Evolutionary conservation across 768 basidiomycete genomes (phyloP).

Genomic region (Phaffia australis): DNA sequence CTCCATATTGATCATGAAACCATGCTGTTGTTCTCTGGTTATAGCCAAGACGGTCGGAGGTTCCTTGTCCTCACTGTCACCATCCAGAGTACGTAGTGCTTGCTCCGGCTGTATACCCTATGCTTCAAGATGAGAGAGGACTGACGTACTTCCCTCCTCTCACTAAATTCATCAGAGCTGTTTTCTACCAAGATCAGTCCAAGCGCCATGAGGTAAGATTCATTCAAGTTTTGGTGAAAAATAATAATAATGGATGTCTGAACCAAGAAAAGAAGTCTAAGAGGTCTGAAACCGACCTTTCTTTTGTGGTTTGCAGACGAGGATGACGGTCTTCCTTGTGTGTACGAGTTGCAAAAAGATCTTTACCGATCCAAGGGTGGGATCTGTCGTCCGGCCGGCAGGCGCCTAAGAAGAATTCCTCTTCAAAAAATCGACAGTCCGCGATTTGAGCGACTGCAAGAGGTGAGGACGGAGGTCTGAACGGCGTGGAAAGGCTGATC

Average conservation of each 20-base stretch:
- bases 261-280: too few relatives aligned
- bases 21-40: not conserved
- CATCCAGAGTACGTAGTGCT: constrained; percentile 8
- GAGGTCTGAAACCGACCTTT: too few relatives aligned
- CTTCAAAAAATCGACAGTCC: too few relatives aligned
- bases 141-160: not conserved
- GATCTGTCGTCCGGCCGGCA: too few relatives aligned
- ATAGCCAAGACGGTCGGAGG: constrained; percentile 10
- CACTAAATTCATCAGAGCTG: constrained; percentile 5
- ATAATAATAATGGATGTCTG: not conserved
- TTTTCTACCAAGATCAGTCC: constrained; percentile 27
- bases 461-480: too few relatives aligned
- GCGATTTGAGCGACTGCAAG: too few relatives aligned
- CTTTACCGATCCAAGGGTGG: constrained; percentile 18
- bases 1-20: not conserved
- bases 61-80: constrained; percentile 20
- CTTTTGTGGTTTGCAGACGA: constrained; percentile 2
- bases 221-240: not conserved
- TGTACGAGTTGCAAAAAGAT: constrained; percentile 17
- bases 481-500: too few relatives aligned
- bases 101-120: not conserved
- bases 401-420: too few relatives aligned
- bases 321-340: constrained; percentile 27
- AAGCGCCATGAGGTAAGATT: constrained; percentile 24
- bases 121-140: not conserved